Base-by-base conservation (phyloP, 1,284 basidiomycete species). In the Heterobasidion occidentale region DNA sequence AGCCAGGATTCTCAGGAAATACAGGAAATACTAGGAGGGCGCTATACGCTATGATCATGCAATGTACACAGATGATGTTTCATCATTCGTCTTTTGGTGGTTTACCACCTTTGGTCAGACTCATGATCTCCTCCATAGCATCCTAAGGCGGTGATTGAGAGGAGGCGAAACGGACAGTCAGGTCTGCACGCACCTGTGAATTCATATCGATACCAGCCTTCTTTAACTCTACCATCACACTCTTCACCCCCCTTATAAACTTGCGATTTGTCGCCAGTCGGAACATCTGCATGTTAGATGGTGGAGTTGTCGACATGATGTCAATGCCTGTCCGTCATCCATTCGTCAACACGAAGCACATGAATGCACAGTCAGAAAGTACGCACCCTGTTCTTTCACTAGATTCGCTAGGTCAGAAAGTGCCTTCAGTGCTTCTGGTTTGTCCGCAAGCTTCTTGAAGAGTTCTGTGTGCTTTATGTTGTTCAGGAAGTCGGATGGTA, bases 201-300 rank as follows among this genome's bases (percentile, higher is more conserved):
- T 67, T 71, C 45, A 83, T 53, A 63, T 86, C 77, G 17, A 88
- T 67, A 0, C 83, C 85, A 42, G 81, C 82, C 46, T 81, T 81
- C 56, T 78, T 69, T 60, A 87, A 66, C 58, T 79, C 79, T n/a
- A 74, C 73, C 55, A 72, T 70, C 17, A 85, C 70, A 48, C 68
- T 71, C 62, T 74, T 72, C 38, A 77, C 72, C 36, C 74, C 76
- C 51, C 68, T 71, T 55, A 79, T 71, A 56, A 86, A 81, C 52
- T 80, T 79, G 3, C 77, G 62, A 60, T 75, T 81, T 56, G 77
- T 71, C 19, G 78, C 69, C 42, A 87, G 68, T 59, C 74, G 79
- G 57, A 83, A 68, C 71, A 84, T 71, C 53, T 79, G 73, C 49
- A 78, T 68, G n/a, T 72, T 71, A 12, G 79, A 77, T 7, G 81